These are phyloP conservation scores for Neonothopanus nambi DNA, from an alignment of 1,284 basidiomycete genomes.

Conservation along the genomic window DNA sequence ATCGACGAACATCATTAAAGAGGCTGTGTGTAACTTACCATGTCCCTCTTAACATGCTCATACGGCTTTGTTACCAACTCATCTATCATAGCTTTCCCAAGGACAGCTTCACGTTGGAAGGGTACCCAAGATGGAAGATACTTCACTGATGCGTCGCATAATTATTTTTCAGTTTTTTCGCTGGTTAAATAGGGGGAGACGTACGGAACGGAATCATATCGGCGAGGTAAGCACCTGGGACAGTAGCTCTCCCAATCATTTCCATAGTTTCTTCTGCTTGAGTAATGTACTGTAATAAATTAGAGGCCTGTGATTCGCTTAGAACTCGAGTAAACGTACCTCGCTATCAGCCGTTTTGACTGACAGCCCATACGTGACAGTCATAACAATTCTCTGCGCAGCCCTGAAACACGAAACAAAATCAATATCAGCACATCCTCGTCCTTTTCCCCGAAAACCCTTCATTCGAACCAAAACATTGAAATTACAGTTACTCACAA, in stretches of 20 bases:
- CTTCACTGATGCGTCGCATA: not conserved
- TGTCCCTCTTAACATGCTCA: conserved; percentile 1
- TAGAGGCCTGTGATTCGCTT: no score
- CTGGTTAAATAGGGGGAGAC: not conserved
- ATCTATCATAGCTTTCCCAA: not conserved
- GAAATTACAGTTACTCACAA: no score
- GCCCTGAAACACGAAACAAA: not conserved
- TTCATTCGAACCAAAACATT: not conserved
- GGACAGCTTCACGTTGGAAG: not conserved
- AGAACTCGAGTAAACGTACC: conserved; percentile 11
- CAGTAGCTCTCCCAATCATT: not conserved
- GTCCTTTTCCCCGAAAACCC: not conserved
- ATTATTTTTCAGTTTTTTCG: not conserved
- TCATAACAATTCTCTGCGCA: conserved; percentile 16
- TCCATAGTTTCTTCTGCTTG: not conserved
- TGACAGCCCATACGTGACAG: not conserved
- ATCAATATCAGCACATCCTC: no score
- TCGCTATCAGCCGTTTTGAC: not conserved
- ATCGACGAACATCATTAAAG: no score
- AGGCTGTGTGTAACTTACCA: not conserved
- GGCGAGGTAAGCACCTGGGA: not conserved
- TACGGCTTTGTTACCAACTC: not conserved
- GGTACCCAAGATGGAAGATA: conserved; percentile 2
- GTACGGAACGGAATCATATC: conserved; percentile 3
- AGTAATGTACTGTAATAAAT: conserved; percentile 2